These are phyloP conservation scores for Punica granatum DNA, from an alignment of 345 rosid species.

Conservation along the genomic window DNA sequence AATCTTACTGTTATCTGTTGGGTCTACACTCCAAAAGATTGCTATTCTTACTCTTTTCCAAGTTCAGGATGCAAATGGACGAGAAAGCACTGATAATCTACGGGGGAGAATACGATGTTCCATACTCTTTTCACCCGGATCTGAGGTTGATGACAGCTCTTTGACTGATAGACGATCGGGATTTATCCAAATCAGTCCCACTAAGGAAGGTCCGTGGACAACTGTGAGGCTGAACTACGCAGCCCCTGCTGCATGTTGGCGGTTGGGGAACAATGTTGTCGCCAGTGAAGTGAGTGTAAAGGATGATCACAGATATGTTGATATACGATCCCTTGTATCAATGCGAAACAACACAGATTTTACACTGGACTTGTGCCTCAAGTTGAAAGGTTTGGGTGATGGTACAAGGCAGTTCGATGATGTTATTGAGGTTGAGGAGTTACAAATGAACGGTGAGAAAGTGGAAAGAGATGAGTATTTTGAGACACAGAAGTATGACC, in stretches of 20 bases:
- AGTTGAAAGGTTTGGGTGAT: conserved; percentile 31
- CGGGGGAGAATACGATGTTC: conserved; percentile 71
- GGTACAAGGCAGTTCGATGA: conserved; percentile 17
- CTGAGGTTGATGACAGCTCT: conserved; percentile 34
- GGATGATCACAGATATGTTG: conserved; percentile 77
- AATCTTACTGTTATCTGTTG: neutral
- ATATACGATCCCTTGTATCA: conserved; percentile 80
- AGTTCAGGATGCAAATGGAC: conserved; percentile 12
- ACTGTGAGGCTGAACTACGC: conserved; percentile 90
- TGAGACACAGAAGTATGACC: conserved; percentile 41
- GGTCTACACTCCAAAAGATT: neutral
- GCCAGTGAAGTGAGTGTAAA: conserved; percentile 88
- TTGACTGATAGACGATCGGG: conserved; percentile 49
- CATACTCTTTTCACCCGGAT: conserved; percentile 45
- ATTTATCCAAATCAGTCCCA: conserved; percentile 88
- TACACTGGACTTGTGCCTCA: conserved; percentile 60
- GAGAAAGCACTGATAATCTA: conserved; percentile 22
- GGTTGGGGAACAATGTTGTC: conserved; percentile 79
- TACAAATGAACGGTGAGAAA: conserved; percentile 17
- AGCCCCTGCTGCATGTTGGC: conserved; percentile 98
- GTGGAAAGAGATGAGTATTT: conserved; percentile 35
- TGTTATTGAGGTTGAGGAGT: conserved; percentile 21
- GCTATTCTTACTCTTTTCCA: neutral
- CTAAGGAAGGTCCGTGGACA: conserved; percentile 91
- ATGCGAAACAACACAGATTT: conserved; percentile 62